phyloP scores from a whole-genome alignment of 2,329 filamentous ascomycete species.

The Penicillium sp. region DNA sequence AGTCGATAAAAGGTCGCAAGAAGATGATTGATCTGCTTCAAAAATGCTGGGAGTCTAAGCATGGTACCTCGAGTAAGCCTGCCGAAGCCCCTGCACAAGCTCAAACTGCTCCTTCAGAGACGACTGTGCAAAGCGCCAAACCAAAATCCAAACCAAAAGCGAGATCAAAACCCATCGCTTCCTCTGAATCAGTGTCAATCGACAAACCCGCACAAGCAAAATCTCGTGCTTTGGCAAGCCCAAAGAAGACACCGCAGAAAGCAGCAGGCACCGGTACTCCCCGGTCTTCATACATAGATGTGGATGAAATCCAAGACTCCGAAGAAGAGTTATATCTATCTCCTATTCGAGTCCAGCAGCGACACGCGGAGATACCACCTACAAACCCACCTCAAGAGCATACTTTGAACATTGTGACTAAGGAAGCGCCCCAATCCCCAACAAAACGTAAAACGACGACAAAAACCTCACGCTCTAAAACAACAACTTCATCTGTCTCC shows the following conservation, averaged over 20 bases:
- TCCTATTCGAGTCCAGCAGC: conserved; percentile 26
- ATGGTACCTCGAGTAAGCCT: conserved; percentile 27
- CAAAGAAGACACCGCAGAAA: neutral
- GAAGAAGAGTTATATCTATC: conserved; percentile 37
- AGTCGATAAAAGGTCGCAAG: conserved; percentile 65
- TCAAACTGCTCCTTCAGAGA: neutral
- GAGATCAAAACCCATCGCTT: conserved; percentile 2
- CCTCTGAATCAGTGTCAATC: neutral
- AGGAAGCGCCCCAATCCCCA: conserved; percentile 6
- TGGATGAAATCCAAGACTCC: conserved; percentile 41
- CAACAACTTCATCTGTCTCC: neutral
- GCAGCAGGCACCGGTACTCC: neutral
- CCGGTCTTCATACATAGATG: conserved; percentile 22
- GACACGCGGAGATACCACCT: conserved; percentile 10
- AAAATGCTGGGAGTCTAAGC: conserved; percentile 68
- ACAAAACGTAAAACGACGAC: conserved; percentile 11
- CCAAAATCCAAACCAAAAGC: conserved; percentile 12
- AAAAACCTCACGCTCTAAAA: neutral
- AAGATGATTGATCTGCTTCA: conserved; percentile 70
- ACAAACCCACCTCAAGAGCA: neutral
- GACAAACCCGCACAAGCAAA: neutral
- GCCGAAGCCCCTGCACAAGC: conserved; percentile 17
- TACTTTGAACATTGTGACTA: conserved; percentile 16
- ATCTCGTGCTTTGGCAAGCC: neutral
- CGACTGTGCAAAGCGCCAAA: neutral